Evolutionary conservation across 257 asterid species (phyloP).

Genomic region (Knoxia roxburghii): DNA sequence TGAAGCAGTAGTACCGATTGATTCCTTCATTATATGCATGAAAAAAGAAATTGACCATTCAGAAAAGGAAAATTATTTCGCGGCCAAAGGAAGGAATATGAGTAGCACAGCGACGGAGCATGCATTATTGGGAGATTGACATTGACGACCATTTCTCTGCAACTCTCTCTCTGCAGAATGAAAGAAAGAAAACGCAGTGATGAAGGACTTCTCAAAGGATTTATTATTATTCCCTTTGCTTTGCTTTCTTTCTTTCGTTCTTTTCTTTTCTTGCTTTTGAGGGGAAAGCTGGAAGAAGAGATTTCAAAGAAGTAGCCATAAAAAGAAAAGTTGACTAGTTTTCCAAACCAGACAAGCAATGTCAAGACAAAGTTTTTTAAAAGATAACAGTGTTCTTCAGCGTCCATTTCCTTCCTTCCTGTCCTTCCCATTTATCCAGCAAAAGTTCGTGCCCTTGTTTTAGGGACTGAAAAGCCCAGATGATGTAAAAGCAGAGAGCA

Average conservation of each 20-base stretch:
- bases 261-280: neutral
- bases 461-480: constrained; percentile 29
- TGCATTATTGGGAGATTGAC: constrained; percentile 7
- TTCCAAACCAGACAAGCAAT: constrained; percentile 22
- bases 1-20: too few species aligned
- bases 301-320: constrained; percentile 12
- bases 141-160: too few species aligned
- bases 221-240: too few species aligned
- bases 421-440: neutral
- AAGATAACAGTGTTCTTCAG: constrained; percentile 13
- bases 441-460: constrained; percentile 18
- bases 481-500: constrained; percentile 19
- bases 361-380: constrained; percentile 18
- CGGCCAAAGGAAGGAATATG: neutral
- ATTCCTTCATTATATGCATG: neutral
- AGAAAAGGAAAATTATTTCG: neutral
- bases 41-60: constrained; percentile 18
- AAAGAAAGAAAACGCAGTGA: too few species aligned
- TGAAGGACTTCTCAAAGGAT: too few species aligned
- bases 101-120: neutral
- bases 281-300: neutral
- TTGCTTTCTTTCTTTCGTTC: too few species aligned
- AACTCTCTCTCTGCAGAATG: neutral
- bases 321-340: constrained; percentile 28
- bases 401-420: neutral